Percentiles rank a stretch among this genome's conserved stretches.
Conservation (phyloP, 768 basidiomycete species). For the Lactarius quietus region DNA sequence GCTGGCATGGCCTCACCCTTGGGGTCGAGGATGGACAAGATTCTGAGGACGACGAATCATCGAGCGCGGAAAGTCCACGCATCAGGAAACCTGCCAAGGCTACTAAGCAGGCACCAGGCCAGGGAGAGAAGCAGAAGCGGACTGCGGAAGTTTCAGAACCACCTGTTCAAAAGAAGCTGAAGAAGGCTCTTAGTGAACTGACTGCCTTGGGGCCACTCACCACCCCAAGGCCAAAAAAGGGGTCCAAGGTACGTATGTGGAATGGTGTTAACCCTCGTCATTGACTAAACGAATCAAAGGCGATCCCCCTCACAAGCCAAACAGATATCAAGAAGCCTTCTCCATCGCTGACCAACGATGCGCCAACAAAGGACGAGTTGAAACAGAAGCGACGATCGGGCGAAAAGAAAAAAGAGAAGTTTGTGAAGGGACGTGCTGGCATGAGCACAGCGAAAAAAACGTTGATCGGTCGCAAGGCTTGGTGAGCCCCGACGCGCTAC, state of each 20-base stretch:
- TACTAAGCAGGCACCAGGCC: conserved; percentile 4
- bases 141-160: conserved; percentile 38
- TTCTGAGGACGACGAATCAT: not conserved
- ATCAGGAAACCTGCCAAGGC: not conserved
- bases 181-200: not conserved
- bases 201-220: not conserved
- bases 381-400: conserved; percentile 50
- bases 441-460: conserved; percentile 53
- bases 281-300: not conserved
- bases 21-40: conserved; percentile 11
- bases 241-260: not conserved
- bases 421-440: conserved; percentile 34
- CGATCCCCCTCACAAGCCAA: not conserved
- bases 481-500: not conserved
- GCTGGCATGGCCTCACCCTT: conserved; percentile 53
- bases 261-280: not conserved
- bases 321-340: conserved; percentile 26
- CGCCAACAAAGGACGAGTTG: conserved; percentile 42
- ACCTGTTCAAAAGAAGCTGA: conserved; percentile 26
- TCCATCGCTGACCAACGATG: conserved; percentile 6
- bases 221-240: not conserved
- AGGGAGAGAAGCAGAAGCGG: conserved; percentile 38
- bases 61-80: not conserved
- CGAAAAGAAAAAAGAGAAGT: conserved; percentile 58
- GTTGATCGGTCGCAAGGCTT: conserved; percentile 39